Base-by-base conservation (phyloP, 1,284 basidiomycete species). In the Trichosporon coremiiforme region DNA sequence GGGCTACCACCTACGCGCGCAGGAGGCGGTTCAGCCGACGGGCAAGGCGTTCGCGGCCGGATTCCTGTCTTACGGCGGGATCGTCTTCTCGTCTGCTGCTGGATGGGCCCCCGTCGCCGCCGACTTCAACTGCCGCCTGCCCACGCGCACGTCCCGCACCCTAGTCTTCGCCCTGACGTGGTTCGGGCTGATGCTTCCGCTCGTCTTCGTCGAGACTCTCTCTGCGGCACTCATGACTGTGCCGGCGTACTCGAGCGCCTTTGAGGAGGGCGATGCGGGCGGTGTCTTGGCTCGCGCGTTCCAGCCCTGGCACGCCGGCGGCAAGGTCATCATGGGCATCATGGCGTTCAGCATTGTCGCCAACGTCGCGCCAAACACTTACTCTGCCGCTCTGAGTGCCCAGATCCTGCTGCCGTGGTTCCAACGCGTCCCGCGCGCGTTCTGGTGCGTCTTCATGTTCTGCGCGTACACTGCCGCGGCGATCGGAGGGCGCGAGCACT, bases 331-430 rank as follows among this genome's bases (percentile, higher is more conserved):
- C 31, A 82, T 89, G 4, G 87, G 89, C 53, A 70, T 90, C 12
- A 81, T 90, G 35, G 83, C 88, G 0, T 83, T 90, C 57, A 87
- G 86, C 10, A 86, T 87, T 71, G 87, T 88, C 50, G 86, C 87
- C 13, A 88, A 88, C 79, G 87, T 88, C 74, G 87, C 88, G 70
- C 86, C 87, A 29, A 89, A 87, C 77, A 88, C 87, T 13, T 89
- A 89, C 74, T 87, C 87, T 4, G 84, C 86, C 1, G 87, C 86
- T 1, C 83, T 89, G 38, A 87, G 86, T 17, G 85, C 87, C 68
- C 88, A 89, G 75, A 83, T 86, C 0, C 84, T 89, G 13, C 85
- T 86, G 38, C 87, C 87, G 1, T 83, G 85, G 0, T 86, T 89
- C 74, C 85, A 87, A 22, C 80, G 85, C 65, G 78, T 90, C 9